Evolutionary conservation across 306 rosid species (phyloP).

Genomic region (Lotus japonicus): DNA sequence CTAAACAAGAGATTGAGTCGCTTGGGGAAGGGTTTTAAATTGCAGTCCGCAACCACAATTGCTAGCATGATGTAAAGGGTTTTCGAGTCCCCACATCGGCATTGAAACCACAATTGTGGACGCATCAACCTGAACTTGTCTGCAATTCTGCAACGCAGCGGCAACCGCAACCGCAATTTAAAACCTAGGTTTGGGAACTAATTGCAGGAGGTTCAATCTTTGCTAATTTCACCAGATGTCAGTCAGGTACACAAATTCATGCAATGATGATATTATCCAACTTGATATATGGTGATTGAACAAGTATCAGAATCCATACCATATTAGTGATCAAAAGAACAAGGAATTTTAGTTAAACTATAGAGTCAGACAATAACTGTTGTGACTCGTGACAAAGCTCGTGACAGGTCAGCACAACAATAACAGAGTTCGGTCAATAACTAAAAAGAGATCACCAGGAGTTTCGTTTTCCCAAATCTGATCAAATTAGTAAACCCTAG

Average conservation of each 20-base stretch:
- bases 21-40: not conserved
- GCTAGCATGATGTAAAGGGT: too few relatives aligned
- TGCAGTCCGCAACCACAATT: too few relatives aligned
- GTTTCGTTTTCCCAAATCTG: not conserved
- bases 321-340: not conserved
- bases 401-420: not conserved
- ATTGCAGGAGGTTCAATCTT: not conserved
- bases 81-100: too few relatives aligned
- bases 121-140: too few relatives aligned
- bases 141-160: too few relatives aligned
- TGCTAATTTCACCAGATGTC: not conserved
- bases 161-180: too few relatives aligned
- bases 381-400: not conserved
- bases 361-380: not conserved
- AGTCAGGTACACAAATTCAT: not conserved
- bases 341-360: not conserved
- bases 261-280: slow-evolving; percentile 8
- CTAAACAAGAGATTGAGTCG: not conserved
- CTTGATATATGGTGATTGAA: not conserved
- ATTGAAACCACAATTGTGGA: too few relatives aligned
- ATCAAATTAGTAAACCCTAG: slow-evolving; percentile 1
- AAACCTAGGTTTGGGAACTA: not conserved
- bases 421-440: not conserved
- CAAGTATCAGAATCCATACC: not conserved
- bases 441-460: not conserved